These are phyloP conservation scores for Globisporangium abappressorium DNA, from an alignment of 352 stramenopile genomes.

Conservation along the genomic window DNA sequence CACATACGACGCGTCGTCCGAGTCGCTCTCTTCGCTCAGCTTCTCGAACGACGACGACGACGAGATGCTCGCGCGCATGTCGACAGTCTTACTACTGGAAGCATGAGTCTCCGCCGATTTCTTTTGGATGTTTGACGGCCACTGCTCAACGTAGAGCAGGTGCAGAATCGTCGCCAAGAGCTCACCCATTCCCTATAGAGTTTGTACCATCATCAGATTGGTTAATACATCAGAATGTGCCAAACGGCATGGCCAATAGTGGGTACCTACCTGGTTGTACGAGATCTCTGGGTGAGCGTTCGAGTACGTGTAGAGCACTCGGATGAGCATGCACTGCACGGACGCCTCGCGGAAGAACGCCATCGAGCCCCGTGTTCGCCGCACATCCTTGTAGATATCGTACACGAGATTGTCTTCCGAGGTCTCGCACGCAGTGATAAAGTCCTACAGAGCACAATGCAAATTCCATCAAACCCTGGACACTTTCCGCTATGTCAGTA, in stretches of 20 bases:
- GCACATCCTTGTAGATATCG: slow-evolving; percentile 72
- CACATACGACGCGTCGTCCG: slow-evolving; percentile 63
- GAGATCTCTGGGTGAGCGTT: slow-evolving; percentile 57
- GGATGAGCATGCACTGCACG: slow-evolving; percentile 58
- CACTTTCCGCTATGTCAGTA: not conserved
- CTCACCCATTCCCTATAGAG: slow-evolving; percentile 61
- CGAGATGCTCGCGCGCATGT: slow-evolving; percentile 4
- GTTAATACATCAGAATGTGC: not conserved
- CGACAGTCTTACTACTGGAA: slow-evolving; percentile 7
- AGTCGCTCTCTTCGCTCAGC: slow-evolving; percentile 28
- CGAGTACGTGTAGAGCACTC: slow-evolving; percentile 72
- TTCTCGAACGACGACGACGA: slow-evolving; percentile 23
- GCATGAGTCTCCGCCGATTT: not conserved
- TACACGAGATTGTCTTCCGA: slow-evolving; percentile 53
- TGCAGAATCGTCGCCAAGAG: slow-evolving; percentile 73
- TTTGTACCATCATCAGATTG: not conserved
- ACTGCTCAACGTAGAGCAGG: slow-evolving; percentile 68
- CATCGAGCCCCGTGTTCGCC: slow-evolving; percentile 59
- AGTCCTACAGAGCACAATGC: slow-evolving; percentile 20
- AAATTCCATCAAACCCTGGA: not conserved
- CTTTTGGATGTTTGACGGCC: slow-evolving; percentile 19
- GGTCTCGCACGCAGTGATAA: slow-evolving; percentile 53
- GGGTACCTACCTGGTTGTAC: slow-evolving; percentile 51
- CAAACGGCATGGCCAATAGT: not conserved
- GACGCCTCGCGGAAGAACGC: slow-evolving; percentile 47